These are phyloP conservation scores for Hymenoscyphus fraxineus DNA, from an alignment of 2,329 filamentous ascomycete species.

Conservation along the genomic window DNA sequence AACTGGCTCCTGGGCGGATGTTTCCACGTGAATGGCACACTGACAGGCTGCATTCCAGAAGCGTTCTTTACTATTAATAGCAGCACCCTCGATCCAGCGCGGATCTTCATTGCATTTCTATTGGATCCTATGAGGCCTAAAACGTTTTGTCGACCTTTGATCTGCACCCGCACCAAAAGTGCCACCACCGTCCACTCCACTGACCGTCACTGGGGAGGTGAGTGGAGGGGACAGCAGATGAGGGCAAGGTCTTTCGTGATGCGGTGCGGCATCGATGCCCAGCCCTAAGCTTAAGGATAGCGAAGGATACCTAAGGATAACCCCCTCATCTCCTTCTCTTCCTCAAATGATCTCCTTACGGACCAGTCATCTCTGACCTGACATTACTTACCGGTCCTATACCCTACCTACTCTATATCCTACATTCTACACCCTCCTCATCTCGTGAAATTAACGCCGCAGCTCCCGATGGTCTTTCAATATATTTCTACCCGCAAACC, in stretches of 20 bases:
- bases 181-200: background rate
- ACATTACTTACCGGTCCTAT: background rate
- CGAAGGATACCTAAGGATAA: background rate
- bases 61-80: background rate
- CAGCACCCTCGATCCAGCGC: background rate
- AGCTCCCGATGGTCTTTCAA: background rate
- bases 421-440: background rate
- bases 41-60: background rate
- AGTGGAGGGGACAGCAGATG: background rate
- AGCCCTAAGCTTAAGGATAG: background rate
- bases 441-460: background rate
- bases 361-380: too few relatives aligned
- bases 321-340: background rate
- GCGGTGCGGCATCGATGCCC: background rate
- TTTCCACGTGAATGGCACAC: background rate
- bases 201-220: background rate
- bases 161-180: constrained; percentile 2
- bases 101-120: background rate
- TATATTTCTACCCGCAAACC: constrained; percentile 3
- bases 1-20: background rate
- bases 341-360: background rate
- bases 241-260: background rate
- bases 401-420: too few relatives aligned
- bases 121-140: background rate
- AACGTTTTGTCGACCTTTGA: constrained; percentile 17